These are phyloP conservation scores for Mallotus repandus DNA, from an alignment of 441 rosid genomes.

Conservation along the genomic window DNA sequence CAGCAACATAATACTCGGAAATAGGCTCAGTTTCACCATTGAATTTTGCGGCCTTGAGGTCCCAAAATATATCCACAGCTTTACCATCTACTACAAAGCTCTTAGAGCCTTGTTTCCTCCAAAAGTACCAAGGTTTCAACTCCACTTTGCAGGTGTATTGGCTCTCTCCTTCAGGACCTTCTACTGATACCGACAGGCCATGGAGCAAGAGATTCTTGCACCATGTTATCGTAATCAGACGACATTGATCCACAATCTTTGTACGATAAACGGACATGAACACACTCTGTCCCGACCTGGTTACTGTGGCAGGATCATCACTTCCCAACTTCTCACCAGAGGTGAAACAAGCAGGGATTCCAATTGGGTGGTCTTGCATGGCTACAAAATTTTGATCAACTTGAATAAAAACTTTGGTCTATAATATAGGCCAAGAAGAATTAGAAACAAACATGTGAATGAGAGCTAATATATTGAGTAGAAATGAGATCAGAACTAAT, in stretches of 20 bases:
- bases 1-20: slow-evolving; percentile 48
- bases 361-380: slow-evolving; percentile 54
- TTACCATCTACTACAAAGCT: slow-evolving; percentile 38
- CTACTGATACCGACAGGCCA: slow-evolving; percentile 49
- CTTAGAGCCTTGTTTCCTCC: slow-evolving; percentile 56
- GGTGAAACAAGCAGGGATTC: slow-evolving; percentile 66
- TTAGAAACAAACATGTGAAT: slow-evolving; percentile 1
- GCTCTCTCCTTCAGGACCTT: slow-evolving; percentile 34
- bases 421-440: neutral
- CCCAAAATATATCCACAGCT: slow-evolving; percentile 43
- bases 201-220: slow-evolving; percentile 54
- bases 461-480: slow-evolving; percentile 24
- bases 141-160: slow-evolving; percentile 49
- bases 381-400: slow-evolving; percentile 7
- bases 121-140: slow-evolving; percentile 54
- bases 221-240: slow-evolving; percentile 52
- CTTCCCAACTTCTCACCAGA: slow-evolving; percentile 40
- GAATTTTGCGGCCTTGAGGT: slow-evolving; percentile 50
- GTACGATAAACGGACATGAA: slow-evolving; percentile 60
- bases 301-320: slow-evolving; percentile 50
- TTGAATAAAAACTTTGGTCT: slow-evolving; percentile 4
- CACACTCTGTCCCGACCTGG: slow-evolving; percentile 64
- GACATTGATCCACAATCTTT: slow-evolving; percentile 57
- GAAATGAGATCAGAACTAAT: slow-evolving; percentile 17
- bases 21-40: slow-evolving; percentile 52